Conservation (phyloP, 2,329 filamentous ascomycete genomes). For the Trichophaea hybrida region DNA sequence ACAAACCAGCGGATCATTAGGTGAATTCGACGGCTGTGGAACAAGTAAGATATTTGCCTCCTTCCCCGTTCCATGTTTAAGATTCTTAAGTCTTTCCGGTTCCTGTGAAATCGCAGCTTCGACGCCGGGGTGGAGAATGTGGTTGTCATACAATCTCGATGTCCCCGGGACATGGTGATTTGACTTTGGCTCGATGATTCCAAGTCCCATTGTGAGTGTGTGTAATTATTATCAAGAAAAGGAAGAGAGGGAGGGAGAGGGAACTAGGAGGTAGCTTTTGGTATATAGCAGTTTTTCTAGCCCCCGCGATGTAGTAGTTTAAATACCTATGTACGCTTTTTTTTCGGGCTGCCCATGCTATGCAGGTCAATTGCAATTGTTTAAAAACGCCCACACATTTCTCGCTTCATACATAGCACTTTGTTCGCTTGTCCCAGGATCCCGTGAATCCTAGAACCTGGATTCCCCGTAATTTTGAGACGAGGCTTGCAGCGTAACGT, state of each 20-base stretch:
- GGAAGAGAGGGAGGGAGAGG: background rate
- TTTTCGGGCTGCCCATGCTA: too few species aligned
- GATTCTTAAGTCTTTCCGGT: conserved; percentile 2
- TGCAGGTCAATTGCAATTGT: too few species aligned
- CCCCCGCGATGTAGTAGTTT: background rate
- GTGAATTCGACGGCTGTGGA: conserved; percentile 43
- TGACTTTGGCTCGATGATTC: conserved; percentile 18
- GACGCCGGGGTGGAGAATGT: background rate
- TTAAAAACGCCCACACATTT: too few species aligned
- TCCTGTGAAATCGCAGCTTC: background rate
- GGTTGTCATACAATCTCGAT: conserved; percentile 14
- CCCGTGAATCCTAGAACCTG: too few species aligned
- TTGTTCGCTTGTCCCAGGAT: too few species aligned
- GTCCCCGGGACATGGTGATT: conserved; percentile 21
- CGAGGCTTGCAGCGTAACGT: too few species aligned
- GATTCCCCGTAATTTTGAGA: too few species aligned
- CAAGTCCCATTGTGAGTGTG: conserved; percentile 14
- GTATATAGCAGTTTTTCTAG: background rate
- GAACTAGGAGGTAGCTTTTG: background rate
- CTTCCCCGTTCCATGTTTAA: conserved; percentile 19
- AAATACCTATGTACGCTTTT: too few species aligned
- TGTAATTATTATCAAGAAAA: background rate
- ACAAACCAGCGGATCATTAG: conserved; percentile 41
- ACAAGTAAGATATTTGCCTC: conserved; percentile 25
- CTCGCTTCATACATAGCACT: too few species aligned